Conservation (phyloP, 768 basidiomycete genomes). For the Neoboletus magnificus region DNA sequence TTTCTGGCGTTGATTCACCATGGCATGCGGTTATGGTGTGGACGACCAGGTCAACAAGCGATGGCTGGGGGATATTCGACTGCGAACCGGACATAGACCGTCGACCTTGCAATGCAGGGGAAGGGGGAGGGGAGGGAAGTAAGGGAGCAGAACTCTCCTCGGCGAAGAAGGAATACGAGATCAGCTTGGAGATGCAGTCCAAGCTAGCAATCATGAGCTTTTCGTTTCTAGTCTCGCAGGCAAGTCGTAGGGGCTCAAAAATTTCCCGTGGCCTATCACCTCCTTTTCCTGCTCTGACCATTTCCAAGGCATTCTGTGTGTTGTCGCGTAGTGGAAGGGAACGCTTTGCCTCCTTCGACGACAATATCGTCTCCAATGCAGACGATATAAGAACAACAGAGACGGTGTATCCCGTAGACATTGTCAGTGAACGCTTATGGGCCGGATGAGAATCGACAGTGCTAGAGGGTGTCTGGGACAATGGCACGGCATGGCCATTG, state of each 20-base stretch:
- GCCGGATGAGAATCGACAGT: conserved; percentile 16
- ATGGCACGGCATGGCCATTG: conserved; percentile 14
- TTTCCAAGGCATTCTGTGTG: conserved; percentile 75
- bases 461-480: conserved; percentile 21
- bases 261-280: conserved; percentile 81
- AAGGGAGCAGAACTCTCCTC: conserved; percentile 50
- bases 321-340: conserved; percentile 80
- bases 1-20: conserved; percentile 80
- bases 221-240: conserved; percentile 92
- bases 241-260: conserved; percentile 92
- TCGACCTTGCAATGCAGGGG: conserved; percentile 51
- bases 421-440: conserved; percentile 58
- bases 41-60: conserved; percentile 89
- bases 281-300: conserved; percentile 73
- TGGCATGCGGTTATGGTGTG: conserved; percentile 94
- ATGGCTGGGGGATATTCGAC: conserved; percentile 53
- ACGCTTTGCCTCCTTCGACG: conserved; percentile 86
- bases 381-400: conserved; percentile 80
- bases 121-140: conserved; percentile 73
- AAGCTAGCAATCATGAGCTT: conserved; percentile 95
- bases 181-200: conserved; percentile 96
- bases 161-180: conserved; percentile 95
- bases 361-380: conserved; percentile 80
- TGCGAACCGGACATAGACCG: conserved; percentile 45
- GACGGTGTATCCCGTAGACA: conserved; percentile 67